phyloP scores from a whole-genome alignment of 345 rosid species.

The Clausena lansium region DNA sequence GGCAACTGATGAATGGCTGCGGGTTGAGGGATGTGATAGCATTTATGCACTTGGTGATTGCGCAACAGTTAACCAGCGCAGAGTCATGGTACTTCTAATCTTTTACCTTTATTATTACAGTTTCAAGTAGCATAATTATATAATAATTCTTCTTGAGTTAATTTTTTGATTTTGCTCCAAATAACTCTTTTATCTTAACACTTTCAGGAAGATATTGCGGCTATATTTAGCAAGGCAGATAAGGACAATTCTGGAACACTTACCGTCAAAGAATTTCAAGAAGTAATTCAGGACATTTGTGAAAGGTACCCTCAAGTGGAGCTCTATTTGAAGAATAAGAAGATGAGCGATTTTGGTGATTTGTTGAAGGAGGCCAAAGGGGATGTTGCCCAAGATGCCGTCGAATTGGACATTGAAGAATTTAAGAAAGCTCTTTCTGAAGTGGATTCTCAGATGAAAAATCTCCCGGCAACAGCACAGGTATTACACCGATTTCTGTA shows the following conservation, averaged over 20 bases:
- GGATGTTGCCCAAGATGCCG: slow-evolving; percentile 54
- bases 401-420: slow-evolving; percentile 78
- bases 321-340: slow-evolving; percentile 75
- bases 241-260: slow-evolving; percentile 89
- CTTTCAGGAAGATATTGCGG: slow-evolving; percentile 73
- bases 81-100: slow-evolving; percentile 75
- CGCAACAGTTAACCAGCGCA: slow-evolving; percentile 94
- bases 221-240: slow-evolving; percentile 86
- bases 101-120: not conserved
- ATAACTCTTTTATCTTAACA: too few species aligned
- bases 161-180: too few species aligned
- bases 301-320: slow-evolving; percentile 93
- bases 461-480: slow-evolving; percentile 98
- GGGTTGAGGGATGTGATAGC: slow-evolving; percentile 68
- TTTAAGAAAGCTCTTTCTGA: slow-evolving; percentile 74
- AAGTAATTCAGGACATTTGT: slow-evolving; percentile 68
- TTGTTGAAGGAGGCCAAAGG: slow-evolving; percentile 61
- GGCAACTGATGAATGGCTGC: slow-evolving; percentile 97
- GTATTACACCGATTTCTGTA: slow-evolving; percentile 21
- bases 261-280: slow-evolving; percentile 74
- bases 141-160: too few species aligned
- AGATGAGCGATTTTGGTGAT: slow-evolving; percentile 58
- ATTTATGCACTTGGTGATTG: slow-evolving; percentile 96
- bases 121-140: not conserved
- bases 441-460: slow-evolving; percentile 88